phyloP scores from a whole-genome alignment of 805 yeast species.

The Nakazawaea ishiwadae region DNA sequence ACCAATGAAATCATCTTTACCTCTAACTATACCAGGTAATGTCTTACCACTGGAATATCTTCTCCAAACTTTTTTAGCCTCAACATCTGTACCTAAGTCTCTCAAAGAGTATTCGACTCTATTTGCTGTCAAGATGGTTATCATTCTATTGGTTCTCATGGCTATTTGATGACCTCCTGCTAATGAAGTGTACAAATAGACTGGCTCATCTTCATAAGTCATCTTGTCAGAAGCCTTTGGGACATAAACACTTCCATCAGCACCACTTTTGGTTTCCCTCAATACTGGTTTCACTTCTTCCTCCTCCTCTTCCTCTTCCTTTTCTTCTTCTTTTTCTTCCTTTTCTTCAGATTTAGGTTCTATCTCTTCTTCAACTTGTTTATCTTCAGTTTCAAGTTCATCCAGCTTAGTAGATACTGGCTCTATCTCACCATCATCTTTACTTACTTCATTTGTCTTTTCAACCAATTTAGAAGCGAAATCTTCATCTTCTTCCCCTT shows the following conservation, averaged over 20 bases:
- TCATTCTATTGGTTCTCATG: constrained; percentile 70
- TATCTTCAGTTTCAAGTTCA: background rate
- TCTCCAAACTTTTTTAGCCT: constrained; percentile 81
- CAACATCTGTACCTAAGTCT: constrained; percentile 84
- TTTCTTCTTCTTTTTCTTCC: background rate
- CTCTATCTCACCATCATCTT: constrained; percentile 14
- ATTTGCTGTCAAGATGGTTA: constrained; percentile 72
- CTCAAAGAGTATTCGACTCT: constrained; percentile 60
- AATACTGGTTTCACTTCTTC: constrained; percentile 7
- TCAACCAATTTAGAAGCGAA: constrained; percentile 10
- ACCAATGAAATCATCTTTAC: constrained; percentile 76
- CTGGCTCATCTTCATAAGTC: constrained; percentile 49
- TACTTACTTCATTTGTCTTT: background rate
- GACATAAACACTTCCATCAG: constrained; percentile 24
- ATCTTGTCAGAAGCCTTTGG: constrained; percentile 25
- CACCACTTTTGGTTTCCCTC: constrained; percentile 8
- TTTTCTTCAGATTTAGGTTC: constrained; percentile 8
- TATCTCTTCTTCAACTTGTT: constrained; percentile 9
- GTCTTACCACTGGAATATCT: constrained; percentile 66
- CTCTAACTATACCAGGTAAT: constrained; percentile 83
- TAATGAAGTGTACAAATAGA: constrained; percentile 76
- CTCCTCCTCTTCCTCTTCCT: constrained; percentile 9
- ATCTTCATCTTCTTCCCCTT: constrained; percentile 14
- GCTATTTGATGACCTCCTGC: constrained; percentile 85
- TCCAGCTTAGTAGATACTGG: constrained; percentile 10